Conservation (phyloP, 73 alveolate genomes). For the Paramecium octaurelia region DNA sequence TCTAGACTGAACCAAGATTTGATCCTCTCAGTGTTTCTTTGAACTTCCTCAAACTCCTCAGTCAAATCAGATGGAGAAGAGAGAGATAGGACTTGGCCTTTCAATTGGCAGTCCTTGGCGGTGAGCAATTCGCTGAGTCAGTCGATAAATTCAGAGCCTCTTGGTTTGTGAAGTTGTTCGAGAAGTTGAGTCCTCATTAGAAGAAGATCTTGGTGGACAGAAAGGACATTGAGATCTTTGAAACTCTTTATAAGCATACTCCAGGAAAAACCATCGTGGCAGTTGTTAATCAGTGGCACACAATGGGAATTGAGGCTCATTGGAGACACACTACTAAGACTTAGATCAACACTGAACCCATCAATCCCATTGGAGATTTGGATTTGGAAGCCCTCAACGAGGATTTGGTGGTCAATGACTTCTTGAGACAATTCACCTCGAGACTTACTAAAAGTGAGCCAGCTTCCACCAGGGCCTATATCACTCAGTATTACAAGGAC, state of each 20-base stretch:
- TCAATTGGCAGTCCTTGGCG: slow-evolving; percentile 64
- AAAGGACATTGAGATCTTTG: slow-evolving; percentile 77
- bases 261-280: slow-evolving; percentile 82
- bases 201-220: slow-evolving; percentile 76
- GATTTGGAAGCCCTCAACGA: slow-evolving; percentile 62
- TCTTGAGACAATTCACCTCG: slow-evolving; percentile 54
- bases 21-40: slow-evolving; percentile 27
- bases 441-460: slow-evolving; percentile 60
- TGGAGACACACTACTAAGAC: slow-evolving; percentile 71
- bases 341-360: slow-evolving; percentile 62
- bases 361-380: slow-evolving; percentile 87
- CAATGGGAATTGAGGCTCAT: slow-evolving; percentile 80
- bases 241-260: slow-evolving; percentile 63
- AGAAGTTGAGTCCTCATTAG: slow-evolving; percentile 73
- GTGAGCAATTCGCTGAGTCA: slow-evolving; percentile 73
- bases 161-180: slow-evolving; percentile 75
- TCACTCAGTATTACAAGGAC: slow-evolving; percentile 56
- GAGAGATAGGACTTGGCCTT: slow-evolving; percentile 61
- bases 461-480: slow-evolving; percentile 47
- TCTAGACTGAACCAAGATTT: slow-evolving; percentile 55
- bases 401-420: slow-evolving; percentile 53
- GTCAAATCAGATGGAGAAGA: slow-evolving; percentile 59
- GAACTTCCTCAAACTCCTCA: slow-evolving; percentile 9
- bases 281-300: slow-evolving; percentile 86
- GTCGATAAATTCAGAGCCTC: slow-evolving; percentile 66